A percentile compares a stretch with the other conserved stretches of the same genome.
phyloP scores from a whole-genome alignment of 208 protist genomes.

The Tritrichomonas musculus region DNA sequence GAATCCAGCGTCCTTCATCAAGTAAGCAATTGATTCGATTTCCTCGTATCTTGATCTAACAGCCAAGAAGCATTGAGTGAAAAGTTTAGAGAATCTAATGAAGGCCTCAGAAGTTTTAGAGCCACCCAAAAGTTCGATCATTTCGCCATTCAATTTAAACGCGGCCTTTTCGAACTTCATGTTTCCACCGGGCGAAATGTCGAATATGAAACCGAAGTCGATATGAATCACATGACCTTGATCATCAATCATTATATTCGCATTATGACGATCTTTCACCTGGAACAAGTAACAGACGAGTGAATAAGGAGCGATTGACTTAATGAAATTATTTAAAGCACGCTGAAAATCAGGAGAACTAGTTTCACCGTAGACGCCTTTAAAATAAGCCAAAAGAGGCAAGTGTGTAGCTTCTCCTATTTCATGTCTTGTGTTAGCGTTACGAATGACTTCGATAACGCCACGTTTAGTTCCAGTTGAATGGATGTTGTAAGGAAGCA shows the following conservation, averaged over 20 bases:
- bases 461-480: constrained; percentile 69
- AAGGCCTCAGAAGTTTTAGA: constrained; percentile 25
- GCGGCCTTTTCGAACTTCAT: constrained; percentile 62
- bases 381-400: constrained; percentile 73
- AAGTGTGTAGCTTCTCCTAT: constrained; percentile 71
- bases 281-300: constrained; percentile 61
- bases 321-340: constrained; percentile 67
- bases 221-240: constrained; percentile 68
- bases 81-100: constrained; percentile 43
- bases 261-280: constrained; percentile 74
- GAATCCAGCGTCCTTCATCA: constrained; percentile 37
- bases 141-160: constrained; percentile 61
- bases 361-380: constrained; percentile 71
- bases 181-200: constrained; percentile 65
- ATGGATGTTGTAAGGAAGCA: constrained; percentile 78
- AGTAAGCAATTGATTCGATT: constrained; percentile 42
- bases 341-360: constrained; percentile 65
- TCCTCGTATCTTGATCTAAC: constrained; percentile 31
- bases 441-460: constrained; percentile 76
- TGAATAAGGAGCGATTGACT: constrained; percentile 63
- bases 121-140: constrained; percentile 50
- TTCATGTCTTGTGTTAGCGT: constrained; percentile 71
- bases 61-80: constrained; percentile 38
- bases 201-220: constrained; percentile 73
- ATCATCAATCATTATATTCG: constrained; percentile 70